Evolutionary conservation across 352 stramenopile genomes (phyloP).

Genomic region (Phytopythium mirpurense): DNA sequence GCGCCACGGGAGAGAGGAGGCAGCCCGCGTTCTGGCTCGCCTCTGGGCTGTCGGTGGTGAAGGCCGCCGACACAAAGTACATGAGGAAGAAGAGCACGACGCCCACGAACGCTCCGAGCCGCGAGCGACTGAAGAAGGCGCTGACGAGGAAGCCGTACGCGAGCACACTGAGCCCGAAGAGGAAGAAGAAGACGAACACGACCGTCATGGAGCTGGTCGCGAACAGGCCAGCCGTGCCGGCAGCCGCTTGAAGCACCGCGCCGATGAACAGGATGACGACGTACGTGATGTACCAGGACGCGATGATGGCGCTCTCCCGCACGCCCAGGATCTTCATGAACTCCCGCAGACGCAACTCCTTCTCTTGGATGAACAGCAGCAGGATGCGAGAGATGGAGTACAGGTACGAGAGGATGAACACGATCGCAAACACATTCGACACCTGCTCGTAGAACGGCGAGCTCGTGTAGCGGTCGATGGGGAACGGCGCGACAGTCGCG

Average conservation of each 20-base stretch:
- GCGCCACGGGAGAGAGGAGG: constrained; percentile 51
- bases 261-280: constrained; percentile 69
- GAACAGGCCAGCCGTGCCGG: constrained; percentile 35
- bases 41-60: constrained; percentile 17
- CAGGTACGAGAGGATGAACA: constrained; percentile 89
- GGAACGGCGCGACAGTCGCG: constrained; percentile 28
- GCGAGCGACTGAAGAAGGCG: constrained; percentile 68
- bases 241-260: constrained; percentile 42
- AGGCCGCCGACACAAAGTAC: constrained; percentile 53
- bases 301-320: constrained; percentile 56
- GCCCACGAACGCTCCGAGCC: constrained; percentile 53
- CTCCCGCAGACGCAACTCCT: constrained; percentile 85
- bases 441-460: constrained; percentile 58
- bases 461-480: constrained; percentile 25
- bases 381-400: constrained; percentile 83
- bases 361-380: constrained; percentile 85
- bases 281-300: constrained; percentile 86
- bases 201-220: constrained; percentile 33
- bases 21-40: constrained; percentile 38
- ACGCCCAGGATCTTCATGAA: constrained; percentile 90
- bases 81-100: constrained; percentile 86
- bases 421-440: constrained; percentile 61
- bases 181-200: constrained; percentile 76
- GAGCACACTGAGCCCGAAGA: constrained; percentile 47
- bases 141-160: constrained; percentile 55